Base-by-base conservation (phyloP, 495 filamentous ascomycete genomes). In the Endocarpon pusillum region DNA sequence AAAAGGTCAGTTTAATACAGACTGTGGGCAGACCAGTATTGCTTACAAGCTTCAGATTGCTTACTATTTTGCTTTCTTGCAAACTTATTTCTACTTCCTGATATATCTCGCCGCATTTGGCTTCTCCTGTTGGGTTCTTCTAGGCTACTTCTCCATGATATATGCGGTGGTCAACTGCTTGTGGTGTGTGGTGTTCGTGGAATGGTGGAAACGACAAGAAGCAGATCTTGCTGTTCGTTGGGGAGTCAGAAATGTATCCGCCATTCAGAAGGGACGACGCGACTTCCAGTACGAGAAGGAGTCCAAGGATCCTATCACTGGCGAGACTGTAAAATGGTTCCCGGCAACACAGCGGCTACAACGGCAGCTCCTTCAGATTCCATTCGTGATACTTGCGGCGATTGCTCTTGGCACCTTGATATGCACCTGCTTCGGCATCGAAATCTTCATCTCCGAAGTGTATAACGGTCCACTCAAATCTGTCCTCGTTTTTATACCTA, bases 161-260 rank as follows among this genome's bases (percentile, higher is more conserved):
- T 97, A 94, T 43, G 79, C 80, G 2, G 46, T 87, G 8, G 68
- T 81, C 25, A 92, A 80, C 49, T 73, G 71, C 20, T 59, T 96
- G 3, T 94, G 87, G 86, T 78, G 78, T 34, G 73, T 92, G 1
- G 58, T 86, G 15, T 96, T 97, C 46, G 77, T 92, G 24, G 89
- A 97, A 54, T 93, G 82, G 51, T 97, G 89, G 89, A 93, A 89
- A 58, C 77, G 80, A 38, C 81, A 93, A 56, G 86, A 97, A 53
- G 63, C 77, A 9, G 91, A 97, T 52, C 61, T 96, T 8, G 80
- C 81, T 15, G 75, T 93, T 21, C 75, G 83, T 28, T 97, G 89
- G 89, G 80, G 84, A 16, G 87, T 93, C 8, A 77, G 80, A 26
- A 80, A 80, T 10, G 83, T 94, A 12, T 84, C 82, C 3, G 71